Evolutionary conservation across 108 stramenopile genomes (phyloP).

Genomic region (Skeletonema menzelii): DNA sequence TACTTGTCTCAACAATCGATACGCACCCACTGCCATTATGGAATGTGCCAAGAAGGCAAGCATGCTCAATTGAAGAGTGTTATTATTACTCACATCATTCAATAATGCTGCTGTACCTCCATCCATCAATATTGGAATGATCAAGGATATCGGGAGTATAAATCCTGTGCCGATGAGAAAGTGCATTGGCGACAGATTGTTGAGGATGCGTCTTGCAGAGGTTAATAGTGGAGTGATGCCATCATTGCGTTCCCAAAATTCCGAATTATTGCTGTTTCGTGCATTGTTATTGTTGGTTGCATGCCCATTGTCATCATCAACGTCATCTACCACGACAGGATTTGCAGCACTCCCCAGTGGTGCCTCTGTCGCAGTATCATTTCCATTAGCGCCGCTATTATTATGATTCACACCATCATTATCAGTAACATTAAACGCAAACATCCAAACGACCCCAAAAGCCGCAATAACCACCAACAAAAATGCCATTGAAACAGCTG

Average conservation of each 20-base stretch:
- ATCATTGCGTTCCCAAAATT: background rate
- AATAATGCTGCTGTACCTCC: constrained; percentile 12
- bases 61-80: constrained; percentile 11
- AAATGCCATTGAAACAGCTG: background rate
- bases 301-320: background rate
- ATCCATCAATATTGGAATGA: constrained; percentile 21
- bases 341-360: constrained; percentile 5
- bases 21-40: constrained; percentile 28
- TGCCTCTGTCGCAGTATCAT: background rate
- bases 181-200: constrained; percentile 3
- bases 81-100: background rate
- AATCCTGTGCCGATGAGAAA: constrained; percentile 17
- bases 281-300: constrained; percentile 14
- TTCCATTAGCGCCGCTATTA: background rate
- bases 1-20: constrained; percentile 23
- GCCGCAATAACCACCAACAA: background rate
- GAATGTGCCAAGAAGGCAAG: constrained; percentile 29
- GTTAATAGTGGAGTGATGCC: background rate
- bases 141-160: constrained; percentile 22
- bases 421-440: background rate
- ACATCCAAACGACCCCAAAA: background rate
- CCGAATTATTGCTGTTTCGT: background rate
- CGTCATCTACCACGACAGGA: constrained; percentile 12
- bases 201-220: background rate
- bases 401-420: background rate